These are phyloP conservation scores for Santalum album DNA, from an alignment of 164 flowering plant species.

Conservation along the genomic window DNA sequence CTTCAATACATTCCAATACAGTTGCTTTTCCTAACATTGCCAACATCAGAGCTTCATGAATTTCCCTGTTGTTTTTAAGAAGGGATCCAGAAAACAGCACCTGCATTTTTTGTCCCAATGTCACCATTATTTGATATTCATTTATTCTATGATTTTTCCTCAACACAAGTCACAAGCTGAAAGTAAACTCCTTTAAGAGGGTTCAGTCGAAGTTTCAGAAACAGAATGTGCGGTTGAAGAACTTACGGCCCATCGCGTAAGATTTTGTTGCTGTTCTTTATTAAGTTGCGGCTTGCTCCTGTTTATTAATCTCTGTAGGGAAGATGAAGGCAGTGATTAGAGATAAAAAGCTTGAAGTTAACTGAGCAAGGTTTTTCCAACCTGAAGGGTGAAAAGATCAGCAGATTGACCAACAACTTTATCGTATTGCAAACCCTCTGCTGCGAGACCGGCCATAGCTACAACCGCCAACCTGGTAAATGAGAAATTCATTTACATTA, in stretches of 20 bases:
- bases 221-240: conserved; percentile 6
- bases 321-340: not conserved
- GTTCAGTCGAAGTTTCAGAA: not conserved
- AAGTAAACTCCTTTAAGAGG: not conserved
- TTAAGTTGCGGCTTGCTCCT: conserved; percentile 74
- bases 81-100: conserved; percentile 75
- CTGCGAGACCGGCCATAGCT: conserved; percentile 96
- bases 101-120: conserved; percentile 27
- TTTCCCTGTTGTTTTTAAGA: conserved; percentile 52
- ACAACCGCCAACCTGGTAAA: conserved; percentile 72
- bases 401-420: conserved; percentile 97
- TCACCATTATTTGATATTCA: too few species aligned
- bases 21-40: conserved; percentile 72
- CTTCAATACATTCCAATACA: conserved; percentile 75
- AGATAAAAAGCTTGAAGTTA: not conserved
- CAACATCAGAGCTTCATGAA: conserved; percentile 62
- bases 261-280: conserved; percentile 91
- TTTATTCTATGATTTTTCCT: not conserved
- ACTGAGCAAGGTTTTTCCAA: conserved; percentile 13
- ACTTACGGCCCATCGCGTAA: conserved; percentile 98
- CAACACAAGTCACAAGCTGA: not conserved
- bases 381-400: conserved; percentile 96
- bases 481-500: not conserved
- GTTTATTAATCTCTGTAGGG: conserved; percentile 70
- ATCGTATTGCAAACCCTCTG: conserved; percentile 84